Conservation (phyloP, 805 yeast genomes). For the Yarrowia sp. region DNA sequence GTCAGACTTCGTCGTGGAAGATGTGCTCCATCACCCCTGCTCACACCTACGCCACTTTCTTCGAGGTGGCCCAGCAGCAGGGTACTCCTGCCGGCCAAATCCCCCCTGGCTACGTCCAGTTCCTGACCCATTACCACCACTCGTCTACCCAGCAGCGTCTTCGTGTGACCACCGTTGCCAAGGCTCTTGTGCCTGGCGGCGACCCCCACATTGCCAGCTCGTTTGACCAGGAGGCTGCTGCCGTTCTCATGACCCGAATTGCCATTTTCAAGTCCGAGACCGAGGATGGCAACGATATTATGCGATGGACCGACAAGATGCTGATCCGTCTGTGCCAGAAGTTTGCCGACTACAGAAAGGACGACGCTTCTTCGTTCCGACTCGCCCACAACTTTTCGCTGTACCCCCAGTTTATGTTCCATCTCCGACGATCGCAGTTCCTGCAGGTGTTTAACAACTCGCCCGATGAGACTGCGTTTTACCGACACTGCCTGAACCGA, state of each 20-base stretch:
- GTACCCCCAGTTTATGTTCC: slow-evolving; percentile 92
- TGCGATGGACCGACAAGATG: slow-evolving; percentile 87
- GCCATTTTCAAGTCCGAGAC: slow-evolving; percentile 71
- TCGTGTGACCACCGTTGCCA: slow-evolving; percentile 78
- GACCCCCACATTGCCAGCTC: slow-evolving; percentile 49
- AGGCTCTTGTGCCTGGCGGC: slow-evolving; percentile 46
- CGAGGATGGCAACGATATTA: slow-evolving; percentile 87
- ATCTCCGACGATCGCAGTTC: slow-evolving; percentile 88
- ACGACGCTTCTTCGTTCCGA: slow-evolving; percentile 72
- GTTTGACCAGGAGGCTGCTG: slow-evolving; percentile 97
- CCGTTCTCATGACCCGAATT: slow-evolving; percentile 79
- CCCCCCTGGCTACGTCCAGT: slow-evolving; percentile 52
- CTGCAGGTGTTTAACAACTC: slow-evolving; percentile 91
- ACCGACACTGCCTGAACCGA: slow-evolving; percentile 79
- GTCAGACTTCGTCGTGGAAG: slow-evolving; percentile 86
- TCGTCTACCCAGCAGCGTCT: slow-evolving; percentile 78
- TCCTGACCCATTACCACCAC: slow-evolving; percentile 83
- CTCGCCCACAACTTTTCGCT: slow-evolving; percentile 72
- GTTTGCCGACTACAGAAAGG: slow-evolving; percentile 83
- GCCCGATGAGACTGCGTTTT: slow-evolving; percentile 94
- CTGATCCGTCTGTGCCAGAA: slow-evolving; percentile 78
- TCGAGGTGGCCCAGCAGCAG: slow-evolving; percentile 59
- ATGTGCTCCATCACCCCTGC: slow-evolving; percentile 82
- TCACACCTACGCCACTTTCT: slow-evolving; percentile 84
- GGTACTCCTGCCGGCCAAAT: slow-evolving; percentile 37